Evolutionary conservation across 2,329 filamentous ascomycete genomes (phyloP).

Genomic region (Shiraia bambusicola): DNA sequence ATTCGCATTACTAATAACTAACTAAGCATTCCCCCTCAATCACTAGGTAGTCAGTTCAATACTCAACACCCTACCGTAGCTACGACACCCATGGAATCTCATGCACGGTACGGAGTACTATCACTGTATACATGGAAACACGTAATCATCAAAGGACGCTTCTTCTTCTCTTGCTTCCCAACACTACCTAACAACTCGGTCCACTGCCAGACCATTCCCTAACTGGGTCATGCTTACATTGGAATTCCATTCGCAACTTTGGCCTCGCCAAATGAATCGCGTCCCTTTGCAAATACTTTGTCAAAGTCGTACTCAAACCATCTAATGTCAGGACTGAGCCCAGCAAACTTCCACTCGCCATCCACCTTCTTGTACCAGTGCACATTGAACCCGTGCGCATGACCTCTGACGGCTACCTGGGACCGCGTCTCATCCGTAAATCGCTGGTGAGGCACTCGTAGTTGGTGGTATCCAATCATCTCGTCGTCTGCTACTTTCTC

Average conservation of each 20-base stretch:
- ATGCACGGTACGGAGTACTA: too few species aligned
- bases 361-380: slow-evolving; percentile 61
- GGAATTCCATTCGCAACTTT: slow-evolving; percentile 46
- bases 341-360: slow-evolving; percentile 61
- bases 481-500: slow-evolving; percentile 52
- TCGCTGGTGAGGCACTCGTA: slow-evolving; percentile 60
- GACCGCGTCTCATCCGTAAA: slow-evolving; percentile 53
- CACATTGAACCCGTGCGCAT: slow-evolving; percentile 57
- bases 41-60: too few species aligned
- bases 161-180: neutral
- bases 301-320: slow-evolving; percentile 61
- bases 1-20: too few species aligned
- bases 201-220: too few species aligned
- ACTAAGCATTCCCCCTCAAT: too few species aligned
- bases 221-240: slow-evolving; percentile 5
- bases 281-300: slow-evolving; percentile 54
- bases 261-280: slow-evolving; percentile 49
- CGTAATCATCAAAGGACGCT: too few species aligned
- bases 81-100: too few species aligned
- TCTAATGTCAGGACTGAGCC: slow-evolving; percentile 55
- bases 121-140: too few species aligned
- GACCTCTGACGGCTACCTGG: slow-evolving; percentile 57
- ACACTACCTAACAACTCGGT: too few species aligned
- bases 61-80: too few species aligned
- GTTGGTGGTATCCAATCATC: slow-evolving; percentile 58